A percentile compares a stretch with the other conserved stretches of the same genome.
Evolutionary conservation across 768 basidiomycete species (phyloP).

Genomic region (Cyclocybe cylindracea): DNA sequence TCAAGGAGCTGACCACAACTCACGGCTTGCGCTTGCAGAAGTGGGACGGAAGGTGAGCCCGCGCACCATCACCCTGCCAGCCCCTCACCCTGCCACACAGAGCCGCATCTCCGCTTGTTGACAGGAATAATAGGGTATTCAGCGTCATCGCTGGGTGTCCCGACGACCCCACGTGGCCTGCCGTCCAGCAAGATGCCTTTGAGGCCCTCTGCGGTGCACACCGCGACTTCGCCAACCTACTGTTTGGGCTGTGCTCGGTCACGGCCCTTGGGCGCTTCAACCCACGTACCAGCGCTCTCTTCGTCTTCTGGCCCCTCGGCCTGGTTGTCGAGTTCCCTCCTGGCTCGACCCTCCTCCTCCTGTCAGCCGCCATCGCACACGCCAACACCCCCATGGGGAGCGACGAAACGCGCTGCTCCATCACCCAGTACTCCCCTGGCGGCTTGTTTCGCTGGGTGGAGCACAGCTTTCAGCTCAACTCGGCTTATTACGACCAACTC

Average conservation of each 20-base stretch:
- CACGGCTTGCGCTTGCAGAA: too few species aligned
- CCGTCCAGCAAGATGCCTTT: background rate
- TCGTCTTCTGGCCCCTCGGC: constrained; percentile 2
- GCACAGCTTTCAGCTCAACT: background rate
- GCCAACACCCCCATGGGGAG: constrained; percentile 4
- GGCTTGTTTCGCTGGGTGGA: too few species aligned
- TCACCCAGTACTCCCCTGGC: constrained; percentile 11
- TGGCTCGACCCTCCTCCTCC: too few species aligned
- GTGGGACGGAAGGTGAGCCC: too few species aligned
- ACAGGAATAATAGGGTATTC: background rate
- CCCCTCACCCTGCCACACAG: too few species aligned
- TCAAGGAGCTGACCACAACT: too few species aligned
- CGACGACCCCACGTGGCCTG: background rate
- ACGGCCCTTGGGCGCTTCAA: constrained; percentile 5
- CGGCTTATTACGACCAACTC: background rate
- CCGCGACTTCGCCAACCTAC: too few species aligned
- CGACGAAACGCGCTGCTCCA: constrained; percentile 3
- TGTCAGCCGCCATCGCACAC: constrained; percentile 9
- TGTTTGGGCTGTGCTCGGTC: too few species aligned
- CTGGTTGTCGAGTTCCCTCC: constrained; percentile 6
- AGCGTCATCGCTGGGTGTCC: constrained; percentile 5
- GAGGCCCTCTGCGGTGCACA: constrained; percentile 3
- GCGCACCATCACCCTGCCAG: too few species aligned
- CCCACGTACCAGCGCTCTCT: background rate
- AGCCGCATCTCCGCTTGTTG: background rate